Evolutionary conservation across 208 protist species (phyloP).

Genomic region (Trypanosoma avium): DNA sequence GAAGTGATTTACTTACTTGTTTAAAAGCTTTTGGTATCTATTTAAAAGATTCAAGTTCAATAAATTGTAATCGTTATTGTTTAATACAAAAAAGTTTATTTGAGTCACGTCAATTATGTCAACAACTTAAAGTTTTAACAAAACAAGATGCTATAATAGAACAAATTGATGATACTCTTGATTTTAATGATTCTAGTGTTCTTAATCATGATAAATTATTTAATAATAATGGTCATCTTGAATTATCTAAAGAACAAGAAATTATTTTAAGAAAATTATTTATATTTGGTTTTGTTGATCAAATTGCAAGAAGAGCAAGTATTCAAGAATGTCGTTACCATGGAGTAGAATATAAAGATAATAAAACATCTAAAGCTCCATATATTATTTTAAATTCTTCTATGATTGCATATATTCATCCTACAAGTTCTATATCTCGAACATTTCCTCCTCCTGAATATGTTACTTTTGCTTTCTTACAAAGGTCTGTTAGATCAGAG

Average conservation of each 20-base stretch:
- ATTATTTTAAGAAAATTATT: conserved; percentile 79
- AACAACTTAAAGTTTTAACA: conserved; percentile 57
- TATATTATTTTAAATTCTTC: conserved; percentile 69
- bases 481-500: conserved; percentile 73
- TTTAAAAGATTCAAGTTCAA: conserved; percentile 28
- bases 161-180: conserved; percentile 65
- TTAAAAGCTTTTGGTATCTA: conserved; percentile 76
- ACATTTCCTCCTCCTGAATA: conserved; percentile 88
- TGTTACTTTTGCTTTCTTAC: conserved; percentile 79
- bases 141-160: conserved; percentile 29
- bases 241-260: conserved; percentile 55
- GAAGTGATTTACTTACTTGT: conserved; percentile 87
- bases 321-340: conserved; percentile 86
- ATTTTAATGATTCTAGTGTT: conserved; percentile 47
- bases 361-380: conserved; percentile 71
- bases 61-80: conserved; percentile 62
- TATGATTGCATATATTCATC: conserved; percentile 84
- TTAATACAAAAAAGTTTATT: conserved; percentile 86
- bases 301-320: conserved; percentile 83
- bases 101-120: conserved; percentile 64
- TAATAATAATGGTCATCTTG: conserved; percentile 12
- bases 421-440: conserved; percentile 77
- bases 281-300: conserved; percentile 85
- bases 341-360: conserved; percentile 84
- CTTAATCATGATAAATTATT: conserved; percentile 12